Percentiles rank a stretch among this genome's conserved stretches.
Evolutionary conservation across 2,329 filamentous ascomycete genomes (phyloP).

Genomic region (Dactylonectria estremocensis): DNA sequence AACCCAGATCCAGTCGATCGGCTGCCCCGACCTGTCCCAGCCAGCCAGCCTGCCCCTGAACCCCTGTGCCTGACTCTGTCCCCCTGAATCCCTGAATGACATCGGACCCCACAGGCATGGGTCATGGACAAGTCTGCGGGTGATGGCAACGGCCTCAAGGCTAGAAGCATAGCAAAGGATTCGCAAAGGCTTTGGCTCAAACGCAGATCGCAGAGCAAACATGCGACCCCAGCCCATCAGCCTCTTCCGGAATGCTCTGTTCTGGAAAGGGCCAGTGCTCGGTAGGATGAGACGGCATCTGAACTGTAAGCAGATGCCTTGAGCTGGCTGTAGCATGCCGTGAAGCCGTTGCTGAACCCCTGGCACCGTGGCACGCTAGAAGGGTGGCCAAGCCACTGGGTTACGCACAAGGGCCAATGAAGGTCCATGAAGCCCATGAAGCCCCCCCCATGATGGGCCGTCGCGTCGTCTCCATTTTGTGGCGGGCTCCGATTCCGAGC

Average conservation of each 20-base stretch:
- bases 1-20: conserved; percentile 43
- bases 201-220: conserved; percentile 14
- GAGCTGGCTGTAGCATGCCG: conserved; percentile 2
- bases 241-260: conserved; percentile 3
- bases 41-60: conserved; percentile 31
- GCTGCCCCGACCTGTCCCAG: conserved; percentile 36
- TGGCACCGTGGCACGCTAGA: conserved; percentile 32
- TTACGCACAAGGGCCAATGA: conserved; percentile 32
- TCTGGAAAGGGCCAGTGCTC: conserved; percentile 19
- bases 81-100: conserved; percentile 44
- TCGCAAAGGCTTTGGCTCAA: conserved; percentile 19
- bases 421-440: conserved; percentile 4
- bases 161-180: conserved; percentile 25
- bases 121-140: conserved; percentile 33
- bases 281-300: conserved; percentile 30
- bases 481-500: conserved; percentile 41
- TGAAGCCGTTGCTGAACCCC: conserved; percentile 9
- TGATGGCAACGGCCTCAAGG: conserved; percentile 30
- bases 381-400: conserved; percentile 33
- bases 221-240: conserved; percentile 16
- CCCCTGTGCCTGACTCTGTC: conserved; percentile 34
- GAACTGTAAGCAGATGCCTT: conserved; percentile 8
- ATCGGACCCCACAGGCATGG: conserved; percentile 41
- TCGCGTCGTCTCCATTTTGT: conserved; percentile 38
- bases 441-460: conserved; percentile 20